Base-by-base conservation (phyloP, 2,329 filamentous ascomycete species). In the Epichloe baconii region DNA sequence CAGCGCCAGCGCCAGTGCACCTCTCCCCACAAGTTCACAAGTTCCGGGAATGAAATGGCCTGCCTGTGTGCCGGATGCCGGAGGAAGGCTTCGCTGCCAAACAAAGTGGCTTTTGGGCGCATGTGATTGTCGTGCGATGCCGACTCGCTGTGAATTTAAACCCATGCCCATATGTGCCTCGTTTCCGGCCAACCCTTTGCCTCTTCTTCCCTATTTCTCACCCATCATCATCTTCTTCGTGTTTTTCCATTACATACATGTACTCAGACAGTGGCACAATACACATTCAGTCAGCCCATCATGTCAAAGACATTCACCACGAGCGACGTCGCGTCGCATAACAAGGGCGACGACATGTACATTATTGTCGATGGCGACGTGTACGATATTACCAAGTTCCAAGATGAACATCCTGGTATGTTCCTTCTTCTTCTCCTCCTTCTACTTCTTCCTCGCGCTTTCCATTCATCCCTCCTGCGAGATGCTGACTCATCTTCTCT, bases 291-390 rank as follows among this genome's bases (percentile, higher is more conserved):
- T 15, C 8, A 42, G 43, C 19, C 47, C 52, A 77, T 53, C 62
- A 98, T 98, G 93, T 86, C 90, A 48, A 86, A 93, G 72, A 85
- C 80, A 34, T 96, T 95, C 68, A 85, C 83, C 50, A 77, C 82
- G 58, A 79, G 79, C 73, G 90, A 96, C 66, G 91, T 98, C 56
- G 83, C 90, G 65, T 82, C 86, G 71, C 90, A 97, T 71, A 95
- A 88, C 77, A 95, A 91, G 73, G 70, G 83, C 44, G 82, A 88
- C 64, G 84, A 83, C 65, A 76, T 96, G 55, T 97, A 83, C 80
- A 87, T 97, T 63, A 80, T 94, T 57, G 82, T 97, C 58, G 91
- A 97, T 59, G 86, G 90, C 62, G 91, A 97, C 69, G 91, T 97
- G 59, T 97, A 95, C 69, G 91, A 98, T 65, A 67, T 97, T 61